Evolutionary conservation across 2,329 filamentous ascomycete species (phyloP), one percentile per base, ranked within the genome.

Genomic region (Amylocarpus encephaloides): DNA sequence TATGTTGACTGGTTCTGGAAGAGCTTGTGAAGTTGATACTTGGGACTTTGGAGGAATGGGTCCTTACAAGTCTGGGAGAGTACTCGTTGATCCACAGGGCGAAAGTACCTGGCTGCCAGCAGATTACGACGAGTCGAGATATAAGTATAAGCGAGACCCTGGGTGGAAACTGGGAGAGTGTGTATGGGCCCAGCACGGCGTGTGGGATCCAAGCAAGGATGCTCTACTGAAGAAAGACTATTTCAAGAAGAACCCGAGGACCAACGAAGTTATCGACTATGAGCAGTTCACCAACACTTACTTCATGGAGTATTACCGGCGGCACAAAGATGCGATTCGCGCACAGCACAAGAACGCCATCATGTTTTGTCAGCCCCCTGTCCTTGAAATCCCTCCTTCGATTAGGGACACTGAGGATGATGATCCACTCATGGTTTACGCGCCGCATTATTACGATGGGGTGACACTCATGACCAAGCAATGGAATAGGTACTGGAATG

Each of bases 401-500:
- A 85, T 97, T 65, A 95, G 93, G 67, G 91, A 83, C 11, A 95
- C 91, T 0, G 73, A 77, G 26, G 92, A 97, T 64, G 91, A 97
- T 61, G 91, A 98, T 59, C 82, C 83, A 3, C 88, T 85, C 55
- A 85, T 97, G 79, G 86, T 91, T 2, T 97, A 96, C 67, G 85
- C 93, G 9, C 89, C 91, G 1, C 93, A 98, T 69, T 98, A 88
- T 66, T 98, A 98, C 67, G 93, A 98, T 61, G 93, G 93, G 10
- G 86, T 98, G 49, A 98, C 93, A 0, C 75, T 98, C 3, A 87
- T 98, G 78, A 97, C 89, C 11, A 98, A 98, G 71, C 95, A 95
- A 68, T 98, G 93, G 93, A 98, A 97, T 65, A 86, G 91, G 35
- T 83, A 86, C 13, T 98, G 93, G 86, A 98, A 98, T 60, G 86